Percentiles rank a stretch among this genome's conserved stretches.
phyloP scores from a whole-genome alignment of 371 early-diverging fungal genomes.

The Chytridium lagenaria region DNA sequence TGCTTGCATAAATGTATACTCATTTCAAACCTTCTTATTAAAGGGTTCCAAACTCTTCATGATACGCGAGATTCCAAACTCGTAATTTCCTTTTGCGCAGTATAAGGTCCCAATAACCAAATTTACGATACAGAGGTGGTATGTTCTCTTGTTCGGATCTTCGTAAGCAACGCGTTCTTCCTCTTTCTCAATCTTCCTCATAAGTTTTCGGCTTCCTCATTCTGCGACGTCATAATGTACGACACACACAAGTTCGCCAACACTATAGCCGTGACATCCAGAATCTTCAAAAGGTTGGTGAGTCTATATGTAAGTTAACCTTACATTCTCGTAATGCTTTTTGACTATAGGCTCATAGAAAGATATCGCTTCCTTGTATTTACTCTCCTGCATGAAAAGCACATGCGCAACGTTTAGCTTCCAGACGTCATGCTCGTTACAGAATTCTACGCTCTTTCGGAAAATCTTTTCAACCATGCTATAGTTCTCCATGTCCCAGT shows the following conservation, averaged over 20 bases:
- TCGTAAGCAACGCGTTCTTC: slow-evolving; percentile 61
- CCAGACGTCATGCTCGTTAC: slow-evolving; percentile 64
- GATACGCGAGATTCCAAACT: slow-evolving; percentile 63
- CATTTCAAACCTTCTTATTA: slow-evolving; percentile 49
- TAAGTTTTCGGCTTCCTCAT: slow-evolving; percentile 65
- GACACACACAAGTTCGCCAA: slow-evolving; percentile 65
- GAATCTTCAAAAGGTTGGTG: slow-evolving; percentile 43
- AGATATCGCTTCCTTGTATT: slow-evolving; percentile 65
- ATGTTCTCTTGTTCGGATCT: slow-evolving; percentile 55
- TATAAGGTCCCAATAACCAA: slow-evolving; percentile 67
- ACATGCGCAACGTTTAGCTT: slow-evolving; percentile 66
- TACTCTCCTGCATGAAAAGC: slow-evolving; percentile 65
- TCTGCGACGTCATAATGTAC: slow-evolving; percentile 65
- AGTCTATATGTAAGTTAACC: background rate
- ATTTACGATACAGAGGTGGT: slow-evolving; percentile 65
- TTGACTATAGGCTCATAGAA: slow-evolving; percentile 65
- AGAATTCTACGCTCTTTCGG: slow-evolving; percentile 59
- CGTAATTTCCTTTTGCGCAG: slow-evolving; percentile 67
- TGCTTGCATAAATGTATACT: background rate
- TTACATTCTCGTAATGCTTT: slow-evolving; percentile 61
- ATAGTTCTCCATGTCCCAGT: slow-evolving; percentile 64
- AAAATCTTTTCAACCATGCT: slow-evolving; percentile 61
- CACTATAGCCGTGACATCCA: slow-evolving; percentile 61
- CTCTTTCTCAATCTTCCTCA: slow-evolving; percentile 64
- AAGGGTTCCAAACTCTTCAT: slow-evolving; percentile 65